These are phyloP conservation scores for Aspergillus tamarii DNA, from an alignment of 2,329 filamentous ascomycete species.

Conservation along the genomic window DNA sequence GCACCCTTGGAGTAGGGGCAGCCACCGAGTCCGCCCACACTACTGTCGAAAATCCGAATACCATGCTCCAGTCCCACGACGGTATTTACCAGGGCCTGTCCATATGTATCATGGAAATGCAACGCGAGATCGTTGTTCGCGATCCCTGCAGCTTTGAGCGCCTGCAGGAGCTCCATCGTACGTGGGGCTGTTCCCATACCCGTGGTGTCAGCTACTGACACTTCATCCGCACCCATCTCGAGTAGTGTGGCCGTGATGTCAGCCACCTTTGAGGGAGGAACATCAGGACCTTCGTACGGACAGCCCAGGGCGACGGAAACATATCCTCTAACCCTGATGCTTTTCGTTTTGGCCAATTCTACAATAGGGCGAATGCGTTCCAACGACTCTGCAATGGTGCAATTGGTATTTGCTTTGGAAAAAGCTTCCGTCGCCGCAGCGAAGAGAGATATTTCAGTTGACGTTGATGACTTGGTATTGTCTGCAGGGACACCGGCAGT, in stretches of 20 bases:
- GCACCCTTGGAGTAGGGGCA: slow-evolving; percentile 68
- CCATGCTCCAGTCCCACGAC: slow-evolving; percentile 66
- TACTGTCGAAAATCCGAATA: slow-evolving; percentile 65
- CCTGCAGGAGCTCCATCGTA: slow-evolving; percentile 61
- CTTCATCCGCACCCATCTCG: slow-evolving; percentile 68
- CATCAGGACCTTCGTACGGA: slow-evolving; percentile 67
- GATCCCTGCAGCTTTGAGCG: slow-evolving; percentile 63
- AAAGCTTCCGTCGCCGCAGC: slow-evolving; percentile 68
- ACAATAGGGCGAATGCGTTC: slow-evolving; percentile 63
- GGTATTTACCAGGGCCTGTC: slow-evolving; percentile 66
- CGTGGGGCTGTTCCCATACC: slow-evolving; percentile 68
- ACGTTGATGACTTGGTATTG: slow-evolving; percentile 30
- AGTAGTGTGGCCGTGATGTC: slow-evolving; percentile 63
- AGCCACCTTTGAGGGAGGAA: slow-evolving; percentile 62
- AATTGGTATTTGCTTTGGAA: slow-evolving; percentile 68
- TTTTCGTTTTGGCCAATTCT: slow-evolving; percentile 56
- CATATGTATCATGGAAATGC: slow-evolving; percentile 70
- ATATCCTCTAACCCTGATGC: slow-evolving; percentile 65
- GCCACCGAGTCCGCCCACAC: slow-evolving; percentile 65
- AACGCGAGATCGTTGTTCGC: slow-evolving; percentile 62
- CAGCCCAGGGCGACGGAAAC: slow-evolving; percentile 68
- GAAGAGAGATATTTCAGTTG: slow-evolving; percentile 64
- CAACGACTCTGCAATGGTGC: slow-evolving; percentile 64
- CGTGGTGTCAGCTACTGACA: slow-evolving; percentile 68
- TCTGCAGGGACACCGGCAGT: slow-evolving; percentile 39